Evolutionary conservation across 495 filamentous ascomycete species (phyloP).

Genomic region (Neurospora sublineolata): DNA sequence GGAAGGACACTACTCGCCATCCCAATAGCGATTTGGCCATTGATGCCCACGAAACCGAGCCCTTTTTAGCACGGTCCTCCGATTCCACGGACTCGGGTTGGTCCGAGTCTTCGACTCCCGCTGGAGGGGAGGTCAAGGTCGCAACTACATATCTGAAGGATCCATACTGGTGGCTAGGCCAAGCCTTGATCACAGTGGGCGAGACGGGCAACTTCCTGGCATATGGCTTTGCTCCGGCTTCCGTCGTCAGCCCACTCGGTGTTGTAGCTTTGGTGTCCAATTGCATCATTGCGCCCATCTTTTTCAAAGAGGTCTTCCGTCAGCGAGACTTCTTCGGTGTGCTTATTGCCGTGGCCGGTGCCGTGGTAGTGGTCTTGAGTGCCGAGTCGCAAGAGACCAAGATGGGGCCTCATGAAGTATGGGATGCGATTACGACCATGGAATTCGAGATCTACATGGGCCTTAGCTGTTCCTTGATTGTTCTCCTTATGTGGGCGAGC

Average conservation of each 20-base stretch:
- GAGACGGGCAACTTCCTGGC: conserved; percentile 95
- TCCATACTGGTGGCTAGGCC: conserved; percentile 92
- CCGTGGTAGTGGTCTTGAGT: conserved; percentile 87
- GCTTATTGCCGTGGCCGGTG: conserved; percentile 68
- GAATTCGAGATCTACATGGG: conserved; percentile 87
- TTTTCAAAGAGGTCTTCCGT: conserved; percentile 84
- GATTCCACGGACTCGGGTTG: conserved; percentile 30
- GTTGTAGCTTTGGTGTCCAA: conserved; percentile 94
- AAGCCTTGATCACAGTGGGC: conserved; percentile 81
- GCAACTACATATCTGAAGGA: conserved; percentile 60
- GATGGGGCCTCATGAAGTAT: conserved; percentile 81
- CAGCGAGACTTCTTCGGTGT: conserved; percentile 82
- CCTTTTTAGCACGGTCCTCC: conserved; percentile 37
- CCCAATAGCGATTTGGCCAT: conserved; percentile 18
- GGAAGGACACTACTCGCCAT: conserved; percentile 13
- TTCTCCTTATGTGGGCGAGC: conserved; percentile 68
- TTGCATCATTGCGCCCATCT: conserved; percentile 84
- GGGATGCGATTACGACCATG: conserved; percentile 75
- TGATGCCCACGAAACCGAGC: conserved; percentile 34
- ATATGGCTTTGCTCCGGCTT: conserved; percentile 96
- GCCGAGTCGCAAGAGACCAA: conserved; percentile 83
- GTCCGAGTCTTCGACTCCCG: conserved; percentile 23
- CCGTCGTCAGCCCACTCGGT: conserved; percentile 91
- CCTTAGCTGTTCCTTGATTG: conserved; percentile 60
- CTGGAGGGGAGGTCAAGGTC: conserved; percentile 22